Percentiles rank a stretch among this genome's conserved stretches.
These are phyloP conservation scores for Phytophthora agathidicida DNA, from an alignment of 352 stramenopile species.

Conservation along the genomic window DNA sequence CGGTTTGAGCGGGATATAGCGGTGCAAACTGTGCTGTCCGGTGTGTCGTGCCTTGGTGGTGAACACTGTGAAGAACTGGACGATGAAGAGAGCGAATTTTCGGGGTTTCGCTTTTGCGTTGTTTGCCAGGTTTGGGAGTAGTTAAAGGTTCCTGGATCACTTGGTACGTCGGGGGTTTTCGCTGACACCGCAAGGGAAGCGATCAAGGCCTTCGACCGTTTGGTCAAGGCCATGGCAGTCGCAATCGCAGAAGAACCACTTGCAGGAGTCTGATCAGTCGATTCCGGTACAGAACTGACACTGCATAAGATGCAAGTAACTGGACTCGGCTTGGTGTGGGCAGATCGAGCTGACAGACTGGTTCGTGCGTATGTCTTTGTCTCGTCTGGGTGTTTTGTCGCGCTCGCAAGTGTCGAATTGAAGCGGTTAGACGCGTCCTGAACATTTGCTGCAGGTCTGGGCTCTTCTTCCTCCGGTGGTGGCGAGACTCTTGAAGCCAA, in stretches of 20 bases:
- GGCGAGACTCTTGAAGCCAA: constrained; percentile 19
- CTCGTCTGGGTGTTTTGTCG: too few species aligned
- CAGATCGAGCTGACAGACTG: constrained; percentile 18
- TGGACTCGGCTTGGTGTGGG: too few species aligned
- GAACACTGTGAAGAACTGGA: constrained; percentile 22
- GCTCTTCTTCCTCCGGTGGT: constrained; percentile 10
- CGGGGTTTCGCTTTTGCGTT: constrained; percentile 14
- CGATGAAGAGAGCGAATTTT: constrained; percentile 30
- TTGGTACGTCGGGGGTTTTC: constrained; percentile 1
- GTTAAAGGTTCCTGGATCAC: neutral
- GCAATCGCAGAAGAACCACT: constrained; percentile 31
- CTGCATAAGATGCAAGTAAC: too few species aligned
- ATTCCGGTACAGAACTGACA: neutral
- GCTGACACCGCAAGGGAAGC: constrained; percentile 28
- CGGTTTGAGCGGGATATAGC: constrained; percentile 19
- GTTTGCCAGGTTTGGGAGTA: constrained; percentile 27
- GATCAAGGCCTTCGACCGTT: constrained; percentile 51
- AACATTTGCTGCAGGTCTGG: neutral
- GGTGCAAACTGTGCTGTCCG: constrained; percentile 2
- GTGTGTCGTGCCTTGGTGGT: constrained; percentile 1
- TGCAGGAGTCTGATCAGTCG: neutral
- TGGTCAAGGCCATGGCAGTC: constrained; percentile 37
- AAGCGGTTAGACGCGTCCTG: too few species aligned
- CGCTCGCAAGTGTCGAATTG: too few species aligned
- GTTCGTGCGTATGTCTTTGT: constrained; percentile 9